A percentile compares a stretch with the other conserved stretches of the same genome.
Conservation (phyloP, 441 rosid species). For the Gossypium davidsonii region DNA sequence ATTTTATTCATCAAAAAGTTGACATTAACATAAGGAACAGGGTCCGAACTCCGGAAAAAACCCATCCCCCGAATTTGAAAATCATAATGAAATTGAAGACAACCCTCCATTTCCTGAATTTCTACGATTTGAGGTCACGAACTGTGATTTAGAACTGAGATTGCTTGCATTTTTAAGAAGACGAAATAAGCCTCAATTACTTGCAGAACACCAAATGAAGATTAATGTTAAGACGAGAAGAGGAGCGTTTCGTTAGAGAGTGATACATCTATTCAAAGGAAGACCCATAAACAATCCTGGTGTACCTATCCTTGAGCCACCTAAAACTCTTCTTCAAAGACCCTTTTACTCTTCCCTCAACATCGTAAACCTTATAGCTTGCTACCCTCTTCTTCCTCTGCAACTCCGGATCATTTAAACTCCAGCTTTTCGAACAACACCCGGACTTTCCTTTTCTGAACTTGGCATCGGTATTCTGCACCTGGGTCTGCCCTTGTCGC, state of each 20-base stretch:
- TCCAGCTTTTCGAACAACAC: slow-evolving; percentile 40
- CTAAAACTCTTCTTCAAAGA: slow-evolving; percentile 56
- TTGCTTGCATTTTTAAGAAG: not conserved
- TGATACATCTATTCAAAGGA: not conserved
- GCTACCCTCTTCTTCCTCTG: slow-evolving; percentile 72
- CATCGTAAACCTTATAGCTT: slow-evolving; percentile 55
- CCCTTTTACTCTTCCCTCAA: slow-evolving; percentile 66
- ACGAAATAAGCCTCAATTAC: not conserved
- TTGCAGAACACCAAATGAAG: not conserved
- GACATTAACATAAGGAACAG: not conserved
- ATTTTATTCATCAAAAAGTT: not conserved
- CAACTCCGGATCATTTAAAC: slow-evolving; percentile 50
- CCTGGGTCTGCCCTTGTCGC: slow-evolving; percentile 23
- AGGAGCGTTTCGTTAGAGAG: not conserved
- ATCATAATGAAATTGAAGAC: not conserved
- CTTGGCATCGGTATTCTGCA: slow-evolving; percentile 21
- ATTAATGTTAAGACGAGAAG: not conserved
- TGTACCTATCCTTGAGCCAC: slow-evolving; percentile 51
- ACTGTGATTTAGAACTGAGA: not conserved
- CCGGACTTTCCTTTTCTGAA: slow-evolving; percentile 44
- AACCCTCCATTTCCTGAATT: not conserved
- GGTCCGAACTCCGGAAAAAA: not conserved
- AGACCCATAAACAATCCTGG: slow-evolving; percentile 37
- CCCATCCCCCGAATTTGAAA: not conserved
- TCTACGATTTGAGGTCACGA: not conserved